phyloP scores from a whole-genome alignment of 306 rosid species.

The Prunus mira region DNA sequence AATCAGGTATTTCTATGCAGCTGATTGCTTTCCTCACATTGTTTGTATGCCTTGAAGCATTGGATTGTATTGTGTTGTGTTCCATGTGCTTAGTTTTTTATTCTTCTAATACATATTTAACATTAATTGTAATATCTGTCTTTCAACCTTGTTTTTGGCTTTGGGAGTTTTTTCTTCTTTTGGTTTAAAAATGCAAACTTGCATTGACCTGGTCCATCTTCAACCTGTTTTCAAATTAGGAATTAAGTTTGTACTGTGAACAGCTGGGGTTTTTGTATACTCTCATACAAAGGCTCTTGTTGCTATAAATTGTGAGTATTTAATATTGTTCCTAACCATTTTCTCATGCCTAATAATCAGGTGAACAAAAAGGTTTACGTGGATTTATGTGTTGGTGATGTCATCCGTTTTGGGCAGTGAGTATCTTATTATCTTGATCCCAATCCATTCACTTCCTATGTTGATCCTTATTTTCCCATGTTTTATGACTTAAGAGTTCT shows the following conservation, averaged over 20 bases:
- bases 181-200: neutral
- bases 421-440: slow-evolving; percentile 27
- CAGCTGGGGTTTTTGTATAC: neutral
- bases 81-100: neutral
- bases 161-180: neutral
- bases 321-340: slow-evolving; percentile 14
- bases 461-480: slow-evolving; percentile 11
- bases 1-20: slow-evolving; percentile 54
- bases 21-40: neutral
- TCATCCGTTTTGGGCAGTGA: slow-evolving; percentile 89
- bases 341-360: slow-evolving; percentile 42
- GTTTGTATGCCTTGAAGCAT: neutral
- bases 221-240: neutral
- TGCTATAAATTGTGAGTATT: neutral
- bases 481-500: neutral
- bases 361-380: slow-evolving; percentile 62
- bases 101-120: neutral
- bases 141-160: neutral
- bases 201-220: neutral
- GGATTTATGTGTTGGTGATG: slow-evolving; percentile 90
- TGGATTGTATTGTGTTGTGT: neutral
- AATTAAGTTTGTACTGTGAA: neutral
- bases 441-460: neutral
- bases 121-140: neutral
- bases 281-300: neutral